Evolutionary conservation across 139 green algal genomes (phyloP), one percentile per base, ranked within the genome.

Genomic region (Chlorella sp.): DNA sequence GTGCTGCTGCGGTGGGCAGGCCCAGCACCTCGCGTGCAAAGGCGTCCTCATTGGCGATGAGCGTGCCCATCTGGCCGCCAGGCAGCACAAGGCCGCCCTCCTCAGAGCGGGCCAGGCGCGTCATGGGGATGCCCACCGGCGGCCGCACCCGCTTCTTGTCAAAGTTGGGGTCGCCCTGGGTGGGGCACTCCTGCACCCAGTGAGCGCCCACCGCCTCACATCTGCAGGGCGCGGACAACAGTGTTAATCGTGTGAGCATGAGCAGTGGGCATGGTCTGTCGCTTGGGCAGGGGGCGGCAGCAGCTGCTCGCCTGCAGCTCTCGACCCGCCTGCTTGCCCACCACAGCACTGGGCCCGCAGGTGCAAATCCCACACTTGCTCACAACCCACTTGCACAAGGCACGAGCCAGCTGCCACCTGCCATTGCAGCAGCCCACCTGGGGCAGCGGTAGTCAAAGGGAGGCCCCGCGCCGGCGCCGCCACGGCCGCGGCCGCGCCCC

Each of bases 141-240:
- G 81, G 82, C 18, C 91, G 87, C 32, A 96, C 88, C 26, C 88
- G 70, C 81, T 93, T 93, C 20, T 60, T 55, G 71, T 93, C 91
- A 82, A 82, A 92, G 1, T 51, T 78, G 3, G 93, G 91, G 72
- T 95, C 91, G 41, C 88, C 89, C 15, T 93, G 88, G 2, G 93
- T 95, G n/a, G 95, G 94, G 87, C 95, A 98, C 81, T 97, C 89
- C 47, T 89, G 82, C 20, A 92, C 82, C 57, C 83, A 96, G 89
- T 96, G 93, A 4, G 63, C 70, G 11, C 65, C 87, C 28, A 85
- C 72, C 0, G 82, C 83, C 16, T 90, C 87, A 51, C 87, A 90
- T 38, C 79, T 86, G 80, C 23, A 30, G 34, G 30, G 64, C 26
- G 13, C 3, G n/a, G 12, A 71, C 4, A n/a, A 30, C 9, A 28